Percentiles rank a stretch among this genome's conserved stretches.
phyloP scores from a whole-genome alignment of 1,284 basidiomycete species.

The Pholiota adiposa region DNA sequence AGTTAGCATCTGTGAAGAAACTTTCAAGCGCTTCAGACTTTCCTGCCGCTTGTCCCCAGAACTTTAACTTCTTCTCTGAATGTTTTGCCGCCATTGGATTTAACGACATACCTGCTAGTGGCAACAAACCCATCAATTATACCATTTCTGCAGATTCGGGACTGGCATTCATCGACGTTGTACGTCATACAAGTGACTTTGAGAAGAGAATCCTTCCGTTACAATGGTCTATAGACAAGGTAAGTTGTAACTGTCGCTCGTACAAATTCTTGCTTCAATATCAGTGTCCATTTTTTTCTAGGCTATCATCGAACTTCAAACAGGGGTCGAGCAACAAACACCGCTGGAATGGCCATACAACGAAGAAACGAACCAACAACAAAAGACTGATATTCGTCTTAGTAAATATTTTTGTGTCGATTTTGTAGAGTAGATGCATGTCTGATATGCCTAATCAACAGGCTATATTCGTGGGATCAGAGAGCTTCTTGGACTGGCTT shows the following conservation, averaged over 20 bases:
- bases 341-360: constrained; percentile 79
- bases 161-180: constrained; percentile 67
- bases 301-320: constrained; percentile 57
- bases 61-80: constrained; percentile 71
- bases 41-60: constrained; percentile 66
- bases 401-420: not conserved
- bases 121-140: constrained; percentile 56
- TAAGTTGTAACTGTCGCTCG: constrained; percentile 23
- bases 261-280: not conserved
- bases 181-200: constrained; percentile 69
- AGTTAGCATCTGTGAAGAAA: constrained; percentile 46
- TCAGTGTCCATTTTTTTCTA: no score
- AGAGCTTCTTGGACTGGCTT: constrained; percentile 66
- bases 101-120: constrained; percentile 53
- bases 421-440: not conserved
- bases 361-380: constrained; percentile 67
- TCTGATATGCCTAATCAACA: constrained; percentile 25
- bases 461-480: constrained; percentile 65
- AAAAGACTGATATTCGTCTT: constrained; percentile 57
- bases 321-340: constrained; percentile 53
- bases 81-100: constrained; percentile 78
- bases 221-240: constrained; percentile 79
- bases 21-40: constrained; percentile 55
- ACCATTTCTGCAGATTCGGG: constrained; percentile 76
- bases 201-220: constrained; percentile 72